Percentiles rank a stretch among this genome's conserved stretches.
Evolutionary conservation across 306 rosid species (phyloP).

Genomic region (Lathyrus tuberosus): DNA sequence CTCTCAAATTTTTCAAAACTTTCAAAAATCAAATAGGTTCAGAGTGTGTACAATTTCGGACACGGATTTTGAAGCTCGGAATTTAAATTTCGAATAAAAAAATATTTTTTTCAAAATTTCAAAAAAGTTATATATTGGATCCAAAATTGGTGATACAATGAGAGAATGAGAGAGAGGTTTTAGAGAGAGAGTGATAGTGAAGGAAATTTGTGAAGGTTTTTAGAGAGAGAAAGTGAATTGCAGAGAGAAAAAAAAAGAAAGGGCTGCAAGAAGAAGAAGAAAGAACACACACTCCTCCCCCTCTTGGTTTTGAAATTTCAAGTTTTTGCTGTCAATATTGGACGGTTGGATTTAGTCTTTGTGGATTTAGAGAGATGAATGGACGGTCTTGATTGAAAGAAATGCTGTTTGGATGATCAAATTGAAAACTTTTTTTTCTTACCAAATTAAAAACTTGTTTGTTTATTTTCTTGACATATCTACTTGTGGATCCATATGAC

Average conservation of each 20-base stretch:
- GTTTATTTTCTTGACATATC: too few species aligned
- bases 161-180: slow-evolving; percentile 5
- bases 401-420: background rate
- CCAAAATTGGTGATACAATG: slow-evolving; percentile 24
- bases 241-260: background rate
- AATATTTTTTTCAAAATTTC: too few species aligned
- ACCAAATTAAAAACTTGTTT: too few species aligned
- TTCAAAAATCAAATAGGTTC: too few species aligned
- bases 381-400: slow-evolving; percentile 63
- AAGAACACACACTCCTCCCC: slow-evolving; percentile 54
- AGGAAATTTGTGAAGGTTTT: background rate
- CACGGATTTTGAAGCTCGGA: slow-evolving; percentile 40
- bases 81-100: background rate
- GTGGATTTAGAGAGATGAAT: slow-evolving; percentile 7
- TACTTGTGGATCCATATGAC: too few species aligned
- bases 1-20: background rate
- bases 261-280: slow-evolving; percentile 31
- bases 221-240: slow-evolving; percentile 10
- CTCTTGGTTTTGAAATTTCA: slow-evolving; percentile 99
- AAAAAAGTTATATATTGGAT: background rate
- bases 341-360: slow-evolving; percentile 58
- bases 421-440: too few species aligned
- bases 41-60: too few species aligned
- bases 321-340: slow-evolving; percentile 59
- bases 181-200: background rate